These are phyloP conservation scores for Ophiosphaerella narmari DNA, from an alignment of 2,329 filamentous ascomycete species.

Conservation along the genomic window DNA sequence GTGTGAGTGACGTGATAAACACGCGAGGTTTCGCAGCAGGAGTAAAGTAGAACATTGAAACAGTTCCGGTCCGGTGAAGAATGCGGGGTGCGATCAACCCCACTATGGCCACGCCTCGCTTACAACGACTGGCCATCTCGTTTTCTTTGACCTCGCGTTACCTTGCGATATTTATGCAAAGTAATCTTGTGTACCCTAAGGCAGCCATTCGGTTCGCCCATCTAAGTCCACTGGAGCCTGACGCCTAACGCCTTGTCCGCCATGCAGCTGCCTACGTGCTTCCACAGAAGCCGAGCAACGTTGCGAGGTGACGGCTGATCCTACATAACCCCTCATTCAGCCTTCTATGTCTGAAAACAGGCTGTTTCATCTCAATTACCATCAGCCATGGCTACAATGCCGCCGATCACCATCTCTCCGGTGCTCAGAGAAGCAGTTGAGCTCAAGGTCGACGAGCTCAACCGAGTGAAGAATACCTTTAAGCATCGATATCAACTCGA, in stretches of 20 bases:
- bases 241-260: slow-evolving; percentile 8
- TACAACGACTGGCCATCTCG: slow-evolving; percentile 4
- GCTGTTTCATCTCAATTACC: background rate
- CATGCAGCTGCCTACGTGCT: slow-evolving; percentile 12
- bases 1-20: no score
- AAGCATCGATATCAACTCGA: slow-evolving; percentile 52
- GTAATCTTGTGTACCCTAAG: slow-evolving; percentile 13
- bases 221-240: background rate
- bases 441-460: slow-evolving; percentile 60
- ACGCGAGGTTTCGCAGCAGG: no score
- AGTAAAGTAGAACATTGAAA: no score
- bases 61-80: slow-evolving; percentile 3
- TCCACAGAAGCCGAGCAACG: slow-evolving; percentile 1
- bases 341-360: background rate
- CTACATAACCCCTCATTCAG: slow-evolving; percentile 9
- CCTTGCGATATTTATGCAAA: slow-evolving; percentile 13
- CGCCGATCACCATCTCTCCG: slow-evolving; percentile 18
- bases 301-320: background rate
- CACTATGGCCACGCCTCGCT: slow-evolving; percentile 1
- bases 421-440: slow-evolving; percentile 27
- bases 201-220: slow-evolving; percentile 3
- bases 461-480: slow-evolving; percentile 57
- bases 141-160: slow-evolving; percentile 1
- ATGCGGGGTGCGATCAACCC: slow-evolving; percentile 1
- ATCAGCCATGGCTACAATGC: slow-evolving; percentile 6